phyloP scores from a whole-genome alignment of 1,284 basidiomycete species.

The Omphalotus olearius region DNA sequence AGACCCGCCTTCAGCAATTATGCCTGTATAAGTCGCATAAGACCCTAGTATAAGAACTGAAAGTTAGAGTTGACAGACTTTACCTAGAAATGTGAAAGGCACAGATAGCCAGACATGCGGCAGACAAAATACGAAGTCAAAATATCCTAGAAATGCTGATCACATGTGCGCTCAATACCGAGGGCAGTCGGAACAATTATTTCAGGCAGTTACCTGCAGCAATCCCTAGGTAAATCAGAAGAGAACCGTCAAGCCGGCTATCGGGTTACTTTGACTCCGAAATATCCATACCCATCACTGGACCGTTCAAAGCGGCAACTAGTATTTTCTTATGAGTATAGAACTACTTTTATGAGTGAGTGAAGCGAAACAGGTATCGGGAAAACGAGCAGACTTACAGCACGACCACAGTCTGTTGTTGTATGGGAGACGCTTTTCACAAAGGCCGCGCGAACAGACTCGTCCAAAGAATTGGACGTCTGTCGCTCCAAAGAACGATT shows the following conservation, averaged over 20 bases:
- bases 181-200: background rate
- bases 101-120: slow-evolving; percentile 57
- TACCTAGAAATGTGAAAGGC: slow-evolving; percentile 68
- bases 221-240: slow-evolving; percentile 58
- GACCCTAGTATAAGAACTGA: slow-evolving; percentile 4
- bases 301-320: slow-evolving; percentile 67
- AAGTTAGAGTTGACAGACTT: slow-evolving; percentile 13
- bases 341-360: slow-evolving; percentile 34
- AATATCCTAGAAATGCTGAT: slow-evolving; percentile 63
- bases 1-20: slow-evolving; percentile 60
- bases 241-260: too few species aligned
- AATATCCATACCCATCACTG: slow-evolving; percentile 54
- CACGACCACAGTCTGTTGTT: slow-evolving; percentile 58
- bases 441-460: slow-evolving; percentile 38
- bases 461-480: slow-evolving; percentile 19
- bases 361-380: background rate
- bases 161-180: background rate
- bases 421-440: slow-evolving; percentile 38
- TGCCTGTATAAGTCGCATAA: slow-evolving; percentile 34
- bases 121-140: slow-evolving; percentile 71
- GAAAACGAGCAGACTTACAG: slow-evolving; percentile 39
- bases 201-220: slow-evolving; percentile 44
- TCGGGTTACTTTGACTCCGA: background rate
- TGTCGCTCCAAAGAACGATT: slow-evolving; percentile 15
- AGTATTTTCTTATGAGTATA: slow-evolving; percentile 62